phyloP scores from a whole-genome alignment of 768 basidiomycete genomes.

The Lactifluus subvellereus region DNA sequence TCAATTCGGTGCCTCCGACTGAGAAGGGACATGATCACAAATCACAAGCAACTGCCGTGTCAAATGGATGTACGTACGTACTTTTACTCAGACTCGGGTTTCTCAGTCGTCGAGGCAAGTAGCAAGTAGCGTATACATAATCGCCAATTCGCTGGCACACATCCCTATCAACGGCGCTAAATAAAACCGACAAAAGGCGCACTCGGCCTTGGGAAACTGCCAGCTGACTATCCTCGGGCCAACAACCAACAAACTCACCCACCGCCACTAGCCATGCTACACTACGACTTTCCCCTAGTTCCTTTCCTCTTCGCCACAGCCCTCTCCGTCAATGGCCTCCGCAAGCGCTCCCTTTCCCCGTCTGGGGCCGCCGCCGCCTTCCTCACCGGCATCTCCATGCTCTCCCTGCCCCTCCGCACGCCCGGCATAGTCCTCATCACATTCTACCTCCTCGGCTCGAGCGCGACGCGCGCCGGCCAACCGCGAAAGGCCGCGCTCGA shows the following conservation, averaged over 20 bases:
- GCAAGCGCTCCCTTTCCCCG: conserved; percentile 67
- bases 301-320: conserved; percentile 45
- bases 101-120: too few relatives aligned
- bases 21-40: too few relatives aligned
- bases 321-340: conserved; percentile 63
- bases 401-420: conserved; percentile 59
- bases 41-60: too few relatives aligned
- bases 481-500: conserved; percentile 68
- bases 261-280: conserved; percentile 15
- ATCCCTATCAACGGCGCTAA: background rate
- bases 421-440: conserved; percentile 64
- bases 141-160: too few relatives aligned
- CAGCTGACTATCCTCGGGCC: background rate
- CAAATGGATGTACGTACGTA: too few relatives aligned
- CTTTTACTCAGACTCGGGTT: too few relatives aligned
- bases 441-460: conserved; percentile 76
- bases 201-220: background rate
- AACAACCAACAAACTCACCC: background rate
- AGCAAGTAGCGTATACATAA: too few relatives aligned
- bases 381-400: conserved; percentile 63
- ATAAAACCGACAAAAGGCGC: conserved; percentile 1
- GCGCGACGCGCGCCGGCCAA: conserved; percentile 85
- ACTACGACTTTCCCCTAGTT: conserved; percentile 34
- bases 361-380: conserved; percentile 76
- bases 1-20: too few relatives aligned